Conservation (phyloP, 1,284 basidiomycete genomes). For the Austroboletus rostrupii region DNA sequence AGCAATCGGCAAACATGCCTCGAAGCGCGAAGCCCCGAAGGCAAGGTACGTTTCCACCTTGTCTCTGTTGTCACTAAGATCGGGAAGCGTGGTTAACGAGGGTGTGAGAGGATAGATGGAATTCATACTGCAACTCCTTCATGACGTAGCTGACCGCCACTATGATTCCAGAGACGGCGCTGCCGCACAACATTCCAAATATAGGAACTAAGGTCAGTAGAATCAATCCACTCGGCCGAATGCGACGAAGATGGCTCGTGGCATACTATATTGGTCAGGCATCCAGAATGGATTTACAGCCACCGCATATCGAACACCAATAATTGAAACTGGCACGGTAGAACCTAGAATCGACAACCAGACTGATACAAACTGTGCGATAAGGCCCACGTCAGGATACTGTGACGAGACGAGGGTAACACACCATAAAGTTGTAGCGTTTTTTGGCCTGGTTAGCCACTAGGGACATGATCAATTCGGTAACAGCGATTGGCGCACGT, state of each 20-base stretch:
- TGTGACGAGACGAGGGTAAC: conserved; percentile 9
- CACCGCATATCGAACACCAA: conserved; percentile 79
- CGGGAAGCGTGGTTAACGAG: conserved; percentile 1
- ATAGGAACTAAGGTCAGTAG: conserved; percentile 58
- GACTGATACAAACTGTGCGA: conserved; percentile 61
- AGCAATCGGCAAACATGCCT: conserved; percentile 76
- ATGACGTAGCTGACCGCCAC: conserved; percentile 64
- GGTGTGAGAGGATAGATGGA: not conserved
- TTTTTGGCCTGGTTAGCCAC: conserved; percentile 72
- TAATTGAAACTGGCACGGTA: conserved; percentile 76
- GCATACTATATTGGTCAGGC: conserved; percentile 73
- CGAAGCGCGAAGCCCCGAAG: conserved; percentile 75
- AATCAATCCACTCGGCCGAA: not conserved
- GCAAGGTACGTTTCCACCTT: conserved; percentile 82
- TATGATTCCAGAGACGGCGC: conserved; percentile 71
- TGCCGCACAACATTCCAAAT: conserved; percentile 85
- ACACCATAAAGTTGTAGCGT: conserved; percentile 71
- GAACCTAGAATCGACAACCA: conserved; percentile 68
- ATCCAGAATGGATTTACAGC: conserved; percentile 73
- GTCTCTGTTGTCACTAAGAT: conserved; percentile 69
- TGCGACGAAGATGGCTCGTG: not conserved
- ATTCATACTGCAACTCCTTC: conserved; percentile 59
- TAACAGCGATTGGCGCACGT: not conserved
- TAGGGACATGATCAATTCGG: conserved; percentile 13
- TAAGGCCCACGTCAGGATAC: not conserved